Evolutionary conservation across 768 basidiomycete genomes (phyloP).

Genomic region (Panaeolus cyanescens): DNA sequence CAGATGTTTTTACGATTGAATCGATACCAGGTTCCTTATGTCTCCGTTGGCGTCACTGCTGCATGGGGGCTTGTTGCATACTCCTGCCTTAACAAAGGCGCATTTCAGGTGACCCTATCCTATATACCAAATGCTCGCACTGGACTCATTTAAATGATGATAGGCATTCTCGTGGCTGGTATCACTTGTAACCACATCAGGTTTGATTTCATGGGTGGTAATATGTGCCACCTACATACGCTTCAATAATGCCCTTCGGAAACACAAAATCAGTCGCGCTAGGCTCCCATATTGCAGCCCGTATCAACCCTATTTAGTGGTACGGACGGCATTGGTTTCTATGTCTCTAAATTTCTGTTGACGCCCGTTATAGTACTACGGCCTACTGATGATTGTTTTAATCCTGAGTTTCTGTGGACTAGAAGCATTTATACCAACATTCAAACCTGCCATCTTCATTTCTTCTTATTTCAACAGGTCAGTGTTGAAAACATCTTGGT

Average conservation of each 20-base stretch:
- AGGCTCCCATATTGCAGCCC: conserved; percentile 41
- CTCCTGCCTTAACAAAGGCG: conserved; percentile 26
- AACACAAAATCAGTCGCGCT: conserved; percentile 31
- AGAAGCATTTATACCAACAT: conserved; percentile 27
- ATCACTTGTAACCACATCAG: conserved; percentile 31
- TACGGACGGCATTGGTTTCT: conserved; percentile 8
- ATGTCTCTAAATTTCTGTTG: background rate
- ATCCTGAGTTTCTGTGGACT: conserved; percentile 30
- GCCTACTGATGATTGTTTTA: conserved; percentile 26
- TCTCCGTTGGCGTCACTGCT: conserved; percentile 24
- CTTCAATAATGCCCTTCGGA: conserved; percentile 28
- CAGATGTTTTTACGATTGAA: conserved; percentile 30
- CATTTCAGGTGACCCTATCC: conserved; percentile 28
- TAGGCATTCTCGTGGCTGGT: conserved; percentile 30
- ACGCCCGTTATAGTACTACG: conserved; percentile 22
- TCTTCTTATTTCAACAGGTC: conserved; percentile 33
- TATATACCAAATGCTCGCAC: too few species aligned
- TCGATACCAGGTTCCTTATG: conserved; percentile 30
- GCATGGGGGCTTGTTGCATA: conserved; percentile 28
- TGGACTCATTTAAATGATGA: background rate
- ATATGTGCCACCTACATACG: conserved; percentile 31
- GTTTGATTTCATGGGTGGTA: conserved; percentile 31
- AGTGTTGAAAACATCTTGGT: conserved; percentile 5
- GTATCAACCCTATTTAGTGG: conserved; percentile 47
- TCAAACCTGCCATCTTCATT: conserved; percentile 23